Evolutionary conservation across 495 filamentous ascomycete species (phyloP), one percentile per base, ranked within the genome.

Genomic region (Penicillium roqueforti): DNA sequence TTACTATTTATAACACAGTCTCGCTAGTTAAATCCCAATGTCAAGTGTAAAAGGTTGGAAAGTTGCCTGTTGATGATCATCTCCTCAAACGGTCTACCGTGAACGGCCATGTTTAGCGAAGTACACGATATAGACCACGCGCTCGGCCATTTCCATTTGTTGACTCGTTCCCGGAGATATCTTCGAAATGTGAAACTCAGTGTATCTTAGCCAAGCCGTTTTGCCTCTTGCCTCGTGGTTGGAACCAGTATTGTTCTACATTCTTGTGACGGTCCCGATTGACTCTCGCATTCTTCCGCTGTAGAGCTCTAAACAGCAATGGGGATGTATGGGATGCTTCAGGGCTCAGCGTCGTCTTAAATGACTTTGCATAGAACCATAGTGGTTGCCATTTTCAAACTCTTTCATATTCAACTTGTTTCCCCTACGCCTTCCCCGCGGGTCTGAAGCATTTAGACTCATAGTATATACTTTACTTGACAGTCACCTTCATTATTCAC

Each of bases 191-290:
- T 44, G 49, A 52, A 52, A 44, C 50, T 22, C 19, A 11, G 39
- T 18, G 20, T 5, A 31, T 25, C 18, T 19, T 42, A 32, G 20
- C 13, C 32, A 38, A 28, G 28, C 20, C 4, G 2, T 32, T 22
- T 44, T 52, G 50, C 50, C 23, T 53, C 40, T 46, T 57, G 55
- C 57, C 63, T 54, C 61, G 58, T 61, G 63, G 63, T 45, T 40
- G 34, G 38, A 28, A 40, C 29, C 32, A 29, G 53, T 23, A n/a
- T 43, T 51, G 34, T 50, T 48, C 42, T 36, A 56, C 60, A 66
- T 66, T 63, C 60, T 29, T 61, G 46, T 47, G 53, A 47, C 61
- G 60, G 48, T 54, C 54, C 40, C 61, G 57, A 58, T 61, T 54
- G 38, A 51, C 53, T 49, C 46, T 63, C 43, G 44, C 63, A 66